Conservation (phyloP, 2,329 filamentous ascomycete species). For the Penicillium frequentans region DNA sequence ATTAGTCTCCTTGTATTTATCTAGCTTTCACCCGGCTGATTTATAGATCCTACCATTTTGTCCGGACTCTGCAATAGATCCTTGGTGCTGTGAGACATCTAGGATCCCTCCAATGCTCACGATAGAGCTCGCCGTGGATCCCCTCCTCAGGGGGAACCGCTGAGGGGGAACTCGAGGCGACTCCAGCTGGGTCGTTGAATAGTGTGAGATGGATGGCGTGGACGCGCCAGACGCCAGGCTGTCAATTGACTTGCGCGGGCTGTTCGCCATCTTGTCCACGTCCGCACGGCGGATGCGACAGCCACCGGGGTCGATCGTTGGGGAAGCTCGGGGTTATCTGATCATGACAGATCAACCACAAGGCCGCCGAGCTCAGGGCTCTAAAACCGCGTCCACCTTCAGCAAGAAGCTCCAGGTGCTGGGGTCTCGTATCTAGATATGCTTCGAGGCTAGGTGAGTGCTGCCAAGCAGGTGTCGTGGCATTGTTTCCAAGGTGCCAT, state of each 20-base stretch:
- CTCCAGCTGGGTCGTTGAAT: conserved; percentile 36
- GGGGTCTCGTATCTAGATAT: neutral
- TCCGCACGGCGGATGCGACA: conserved; percentile 35
- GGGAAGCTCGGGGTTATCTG: conserved; percentile 31
- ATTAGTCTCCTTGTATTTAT: conserved; percentile 9
- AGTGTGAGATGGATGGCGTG: conserved; percentile 54
- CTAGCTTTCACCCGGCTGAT: neutral
- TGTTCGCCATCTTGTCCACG: conserved; percentile 59
- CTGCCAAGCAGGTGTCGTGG: neutral
- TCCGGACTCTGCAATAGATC: conserved; percentile 69
- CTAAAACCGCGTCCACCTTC: neutral
- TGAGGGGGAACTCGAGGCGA: conserved; percentile 36
- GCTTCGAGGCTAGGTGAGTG: neutral
- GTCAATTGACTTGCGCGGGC: conserved; percentile 65
- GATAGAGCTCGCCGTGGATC: conserved; percentile 83
- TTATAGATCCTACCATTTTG: conserved; percentile 66
- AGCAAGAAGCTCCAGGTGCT: neutral
- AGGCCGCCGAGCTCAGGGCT: conserved; percentile 2
- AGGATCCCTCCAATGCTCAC: conserved; percentile 82
- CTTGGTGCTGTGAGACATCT: conserved; percentile 63
- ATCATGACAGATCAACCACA: conserved; percentile 35
- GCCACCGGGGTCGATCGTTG: conserved; percentile 31
- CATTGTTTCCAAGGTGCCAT: conserved; percentile 14
- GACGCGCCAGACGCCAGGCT: conserved; percentile 60
- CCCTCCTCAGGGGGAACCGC: conserved; percentile 57